phyloP scores from a whole-genome alignment of 257 asterid genomes.

The Gentiana macrophylla region DNA sequence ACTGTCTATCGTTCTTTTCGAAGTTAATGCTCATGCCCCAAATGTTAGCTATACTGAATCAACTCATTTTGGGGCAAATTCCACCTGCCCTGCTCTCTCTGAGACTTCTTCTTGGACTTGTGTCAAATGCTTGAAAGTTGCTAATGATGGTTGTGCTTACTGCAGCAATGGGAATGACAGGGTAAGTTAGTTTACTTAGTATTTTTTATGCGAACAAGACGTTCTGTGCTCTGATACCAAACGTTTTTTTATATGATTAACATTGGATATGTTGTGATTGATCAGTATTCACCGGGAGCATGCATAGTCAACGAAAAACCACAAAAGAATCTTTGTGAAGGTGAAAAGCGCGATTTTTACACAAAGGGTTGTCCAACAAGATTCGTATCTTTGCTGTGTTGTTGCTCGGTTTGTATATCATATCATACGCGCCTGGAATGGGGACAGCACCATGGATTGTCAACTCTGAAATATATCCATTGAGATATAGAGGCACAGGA shows the following conservation, averaged over 20 bases:
- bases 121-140: slow-evolving; percentile 28
- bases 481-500: slow-evolving; percentile 24
- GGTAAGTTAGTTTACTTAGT: slow-evolving; percentile 6
- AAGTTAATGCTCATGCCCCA: slow-evolving; percentile 23
- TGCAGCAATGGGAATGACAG: slow-evolving; percentile 28
- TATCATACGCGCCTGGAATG: slow-evolving; percentile 37
- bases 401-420: slow-evolving; percentile 23
- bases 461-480: slow-evolving; percentile 35
- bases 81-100: slow-evolving; percentile 24
- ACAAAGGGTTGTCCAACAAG: slow-evolving; percentile 35
- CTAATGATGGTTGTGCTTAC: slow-evolving; percentile 28
- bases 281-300: slow-evolving; percentile 28
- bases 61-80: slow-evolving; percentile 12
- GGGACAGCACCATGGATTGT: slow-evolving; percentile 44
- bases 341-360: slow-evolving; percentile 26
- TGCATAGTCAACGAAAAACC: slow-evolving; percentile 28
- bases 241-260: not conserved
- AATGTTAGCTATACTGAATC: slow-evolving; percentile 19
- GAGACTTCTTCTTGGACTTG: slow-evolving; percentile 26
- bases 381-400: slow-evolving; percentile 25
- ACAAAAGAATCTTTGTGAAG: slow-evolving; percentile 21
- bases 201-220: not conserved
- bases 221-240: not conserved
- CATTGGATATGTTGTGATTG: not conserved
- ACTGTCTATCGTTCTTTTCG: slow-evolving; percentile 23